Evolutionary conservation across 805 yeast species (phyloP).

Genomic region (Debaryomyces hansenii): DNA sequence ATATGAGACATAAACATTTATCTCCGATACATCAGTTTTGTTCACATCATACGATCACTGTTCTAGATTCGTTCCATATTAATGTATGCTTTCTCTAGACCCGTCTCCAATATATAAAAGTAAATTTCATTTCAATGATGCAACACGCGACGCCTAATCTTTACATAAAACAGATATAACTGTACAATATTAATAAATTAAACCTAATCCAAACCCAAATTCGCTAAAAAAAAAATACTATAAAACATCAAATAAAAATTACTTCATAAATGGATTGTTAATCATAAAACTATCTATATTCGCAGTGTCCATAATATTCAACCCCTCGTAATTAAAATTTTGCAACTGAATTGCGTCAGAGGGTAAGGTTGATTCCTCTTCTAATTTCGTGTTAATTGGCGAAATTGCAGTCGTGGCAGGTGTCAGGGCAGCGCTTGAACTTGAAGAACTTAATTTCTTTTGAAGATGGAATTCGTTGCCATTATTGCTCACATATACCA

Average conservation of each 20-base stretch:
- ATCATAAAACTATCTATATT: constrained; percentile 10
- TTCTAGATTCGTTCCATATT: too few relatives aligned
- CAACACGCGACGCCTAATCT: too few relatives aligned
- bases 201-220: background rate
- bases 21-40: too few relatives aligned
- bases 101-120: too few relatives aligned
- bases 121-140: too few relatives aligned
- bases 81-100: too few relatives aligned
- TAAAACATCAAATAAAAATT: background rate
- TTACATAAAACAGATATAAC: too few relatives aligned
- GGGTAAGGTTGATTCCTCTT: constrained; percentile 8
- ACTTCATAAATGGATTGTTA: constrained; percentile 10
- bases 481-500: constrained; percentile 5
- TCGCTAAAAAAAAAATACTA: background rate
- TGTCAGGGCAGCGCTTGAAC: background rate
- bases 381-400: constrained; percentile 1
- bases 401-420: constrained; percentile 3
- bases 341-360: constrained; percentile 11
- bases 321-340: constrained; percentile 2
- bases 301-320: constrained; percentile 13
- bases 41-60: too few relatives aligned
- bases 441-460: constrained; percentile 2
- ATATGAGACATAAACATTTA: background rate
- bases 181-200: background rate
- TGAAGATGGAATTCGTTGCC: constrained; percentile 7